Conservation (phyloP, 163 green algal genomes). For the Coccomyxa subellipsoidea region DNA sequence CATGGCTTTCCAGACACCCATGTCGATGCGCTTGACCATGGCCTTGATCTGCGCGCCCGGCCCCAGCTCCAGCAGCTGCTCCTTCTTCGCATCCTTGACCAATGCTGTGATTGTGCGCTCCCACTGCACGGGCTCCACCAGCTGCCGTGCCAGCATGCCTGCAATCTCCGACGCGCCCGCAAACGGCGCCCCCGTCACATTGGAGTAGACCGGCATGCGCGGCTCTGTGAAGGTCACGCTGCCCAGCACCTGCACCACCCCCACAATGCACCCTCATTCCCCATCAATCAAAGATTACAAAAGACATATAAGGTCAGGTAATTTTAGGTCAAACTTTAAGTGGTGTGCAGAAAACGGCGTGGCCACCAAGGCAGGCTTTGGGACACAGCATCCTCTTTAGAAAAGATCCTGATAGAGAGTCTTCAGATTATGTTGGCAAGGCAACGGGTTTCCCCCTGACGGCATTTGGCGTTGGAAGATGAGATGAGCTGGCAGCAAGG, state of each 20-base stretch:
- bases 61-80: constrained; percentile 78
- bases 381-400: too few species aligned
- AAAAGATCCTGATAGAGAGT: too few species aligned
- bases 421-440: too few species aligned
- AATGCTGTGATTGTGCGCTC: constrained; percentile 15
- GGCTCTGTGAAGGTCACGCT: constrained; percentile 65
- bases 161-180: constrained; percentile 51
- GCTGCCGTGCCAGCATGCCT: constrained; percentile 74
- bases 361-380: too few species aligned
- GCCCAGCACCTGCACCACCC: constrained; percentile 51
- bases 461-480: neutral
- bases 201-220: constrained; percentile 78
- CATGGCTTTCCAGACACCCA: constrained; percentile 57
- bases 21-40: constrained; percentile 86
- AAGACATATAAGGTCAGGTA: too few species aligned
- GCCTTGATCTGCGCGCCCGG: constrained; percentile 91
- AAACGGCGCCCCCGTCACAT: constrained; percentile 85
- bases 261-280: neutral
- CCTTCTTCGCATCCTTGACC: constrained; percentile 44
- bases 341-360: too few species aligned
- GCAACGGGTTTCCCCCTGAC: neutral
- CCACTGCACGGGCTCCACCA: constrained; percentile 79
- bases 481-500: neutral
- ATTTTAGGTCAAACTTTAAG: too few species aligned
- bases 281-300: neutral